These are phyloP conservation scores for Penstemon eatonii DNA, from an alignment of 257 asterid genomes.

Conservation along the genomic window DNA sequence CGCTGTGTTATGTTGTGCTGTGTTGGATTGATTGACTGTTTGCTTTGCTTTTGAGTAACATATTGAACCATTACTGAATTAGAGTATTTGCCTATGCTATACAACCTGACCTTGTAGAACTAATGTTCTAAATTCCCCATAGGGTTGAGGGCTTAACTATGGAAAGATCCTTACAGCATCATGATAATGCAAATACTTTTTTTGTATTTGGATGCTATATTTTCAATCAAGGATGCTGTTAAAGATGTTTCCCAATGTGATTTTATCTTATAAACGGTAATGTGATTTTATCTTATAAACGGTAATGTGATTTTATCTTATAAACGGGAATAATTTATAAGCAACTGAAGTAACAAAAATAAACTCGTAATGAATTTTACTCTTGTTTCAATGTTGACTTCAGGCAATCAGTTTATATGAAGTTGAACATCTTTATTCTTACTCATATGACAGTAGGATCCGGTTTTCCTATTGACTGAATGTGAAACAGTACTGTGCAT, in stretches of 20 bases:
- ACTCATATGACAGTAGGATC: conserved; percentile 1
- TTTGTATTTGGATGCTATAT: no score
- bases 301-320: neutral
- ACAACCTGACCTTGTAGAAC: neutral
- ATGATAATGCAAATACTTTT: no score
- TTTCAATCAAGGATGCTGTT: no score
- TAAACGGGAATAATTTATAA: neutral
- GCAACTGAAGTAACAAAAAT: conserved; percentile 1
- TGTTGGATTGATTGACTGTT: neutral
- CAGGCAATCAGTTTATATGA: conserved; percentile 10
- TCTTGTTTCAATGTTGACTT: conserved; percentile 13
- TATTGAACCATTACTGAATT: neutral
- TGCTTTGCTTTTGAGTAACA: neutral
- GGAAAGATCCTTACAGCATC: no score
- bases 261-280: no score
- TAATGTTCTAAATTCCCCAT: conserved; percentile 5
- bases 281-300: neutral
- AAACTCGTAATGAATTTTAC: conserved; percentile 12
- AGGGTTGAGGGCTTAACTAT: neutral
- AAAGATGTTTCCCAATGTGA: conserved; percentile 1
- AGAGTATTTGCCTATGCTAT: no score
- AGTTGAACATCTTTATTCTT: conserved; percentile 20
- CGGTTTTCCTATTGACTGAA: conserved; percentile 9
- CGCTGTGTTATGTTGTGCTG: neutral
- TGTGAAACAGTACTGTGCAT: conserved; percentile 6